These are phyloP conservation scores for Xylariaceae sp. DNA, from an alignment of 2,329 filamentous ascomycete species.

Conservation along the genomic window DNA sequence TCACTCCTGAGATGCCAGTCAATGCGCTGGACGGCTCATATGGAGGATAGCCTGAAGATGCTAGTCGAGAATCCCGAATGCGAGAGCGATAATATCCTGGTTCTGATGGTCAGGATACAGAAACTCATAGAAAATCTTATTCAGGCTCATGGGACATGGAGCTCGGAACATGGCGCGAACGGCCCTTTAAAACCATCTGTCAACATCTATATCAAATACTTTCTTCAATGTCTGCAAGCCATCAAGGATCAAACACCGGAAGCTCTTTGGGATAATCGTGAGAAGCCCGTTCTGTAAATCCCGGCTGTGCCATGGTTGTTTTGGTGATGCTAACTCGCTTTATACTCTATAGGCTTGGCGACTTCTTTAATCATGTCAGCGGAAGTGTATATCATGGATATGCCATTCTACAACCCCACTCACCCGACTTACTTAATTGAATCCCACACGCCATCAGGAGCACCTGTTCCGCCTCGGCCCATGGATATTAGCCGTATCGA, in stretches of 20 bases:
- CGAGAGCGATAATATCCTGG: conserved; percentile 47
- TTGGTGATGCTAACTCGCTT: not conserved
- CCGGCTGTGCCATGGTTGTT: not conserved
- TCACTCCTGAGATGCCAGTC: conserved; percentile 27
- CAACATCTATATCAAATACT: conserved; percentile 31
- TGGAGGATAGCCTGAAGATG: conserved; percentile 52
- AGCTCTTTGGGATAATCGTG: conserved; percentile 31
- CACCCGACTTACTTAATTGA: conserved; percentile 12
- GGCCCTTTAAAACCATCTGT: conserved; percentile 19
- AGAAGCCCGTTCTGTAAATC: conserved; percentile 7
- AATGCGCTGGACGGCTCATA: conserved; percentile 53
- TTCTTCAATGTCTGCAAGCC: conserved; percentile 27
- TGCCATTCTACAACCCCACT: conserved; percentile 27
- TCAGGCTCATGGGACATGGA: conserved; percentile 16
- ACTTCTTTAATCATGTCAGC: conserved; percentile 35
- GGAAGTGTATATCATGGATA: conserved; percentile 39
- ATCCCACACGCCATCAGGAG: not conserved
- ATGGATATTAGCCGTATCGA: conserved; percentile 22
- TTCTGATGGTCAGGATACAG: conserved; percentile 28
- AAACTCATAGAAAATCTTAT: conserved; percentile 27
- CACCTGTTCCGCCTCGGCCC: conserved; percentile 1
- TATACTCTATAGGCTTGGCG: conserved; percentile 32
- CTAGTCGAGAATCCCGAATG: conserved; percentile 45
- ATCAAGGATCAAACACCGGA: conserved; percentile 26
- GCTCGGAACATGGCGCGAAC: conserved; percentile 1